Percentiles rank a stretch among this genome's conserved stretches.
phyloP scores from a whole-genome alignment of 495 filamentous ascomycete species.

The Daldinia bambusicola region DNA sequence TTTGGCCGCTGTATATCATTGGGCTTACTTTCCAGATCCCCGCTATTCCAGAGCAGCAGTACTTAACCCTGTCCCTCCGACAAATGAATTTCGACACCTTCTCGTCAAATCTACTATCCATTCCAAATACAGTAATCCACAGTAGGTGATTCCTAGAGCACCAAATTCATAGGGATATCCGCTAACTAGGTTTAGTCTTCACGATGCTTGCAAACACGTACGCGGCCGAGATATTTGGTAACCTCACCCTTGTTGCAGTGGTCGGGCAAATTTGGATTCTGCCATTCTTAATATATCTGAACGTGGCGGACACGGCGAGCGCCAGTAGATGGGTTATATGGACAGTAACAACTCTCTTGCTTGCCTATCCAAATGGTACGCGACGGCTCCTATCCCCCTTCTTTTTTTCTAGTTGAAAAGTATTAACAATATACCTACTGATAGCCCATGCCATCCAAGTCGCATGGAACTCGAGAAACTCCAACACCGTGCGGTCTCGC shows the following conservation, averaged over 20 bases:
- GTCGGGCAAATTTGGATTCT: conserved; percentile 63
- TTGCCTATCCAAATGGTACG: conserved; percentile 66
- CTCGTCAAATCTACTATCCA: conserved; percentile 65
- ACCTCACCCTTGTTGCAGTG: conserved; percentile 58
- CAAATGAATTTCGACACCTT: conserved; percentile 74
- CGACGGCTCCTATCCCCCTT: neutral
- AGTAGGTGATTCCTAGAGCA: conserved; percentile 36
- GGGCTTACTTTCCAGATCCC: conserved; percentile 72
- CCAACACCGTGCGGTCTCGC: conserved; percentile 65
- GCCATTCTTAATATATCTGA: conserved; percentile 64
- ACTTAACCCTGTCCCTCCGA: conserved; percentile 72
- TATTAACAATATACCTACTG: conserved; percentile 8
- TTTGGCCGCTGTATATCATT: conserved; percentile 78
- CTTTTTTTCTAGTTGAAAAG: neutral
- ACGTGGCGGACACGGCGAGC: conserved; percentile 54
- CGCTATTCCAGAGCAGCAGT: conserved; percentile 62
- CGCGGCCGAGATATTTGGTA: conserved; percentile 56
- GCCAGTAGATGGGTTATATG: conserved; percentile 64
- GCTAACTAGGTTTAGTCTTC: conserved; percentile 43
- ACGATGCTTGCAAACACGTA: conserved; percentile 60
- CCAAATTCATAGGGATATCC: neutral
- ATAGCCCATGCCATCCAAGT: conserved; percentile 56
- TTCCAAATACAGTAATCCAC: conserved; percentile 49
- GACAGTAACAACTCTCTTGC: conserved; percentile 65
- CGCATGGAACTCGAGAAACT: conserved; percentile 59